These are phyloP conservation scores for Flaveria floridana DNA, from an alignment of 140 eudicot species.

Conservation along the genomic window DNA sequence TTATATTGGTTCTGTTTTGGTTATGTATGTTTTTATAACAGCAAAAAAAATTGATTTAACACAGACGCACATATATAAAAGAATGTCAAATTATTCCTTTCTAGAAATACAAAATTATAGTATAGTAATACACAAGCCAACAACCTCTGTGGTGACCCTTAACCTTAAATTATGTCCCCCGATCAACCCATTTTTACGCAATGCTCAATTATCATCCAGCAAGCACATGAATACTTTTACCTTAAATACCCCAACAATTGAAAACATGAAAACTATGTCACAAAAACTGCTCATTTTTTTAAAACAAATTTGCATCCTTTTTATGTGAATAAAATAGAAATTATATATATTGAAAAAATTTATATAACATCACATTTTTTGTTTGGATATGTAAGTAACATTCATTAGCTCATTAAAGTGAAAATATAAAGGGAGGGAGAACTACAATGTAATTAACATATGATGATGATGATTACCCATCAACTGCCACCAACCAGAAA, in stretches of 20 bases:
- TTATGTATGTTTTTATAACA: too few relatives aligned
- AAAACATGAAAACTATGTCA: not conserved
- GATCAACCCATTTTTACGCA: conserved; percentile 30
- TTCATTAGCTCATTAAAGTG: not conserved
- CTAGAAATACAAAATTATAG: conserved; percentile 7
- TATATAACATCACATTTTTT: not conserved
- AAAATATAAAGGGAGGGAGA: conserved; percentile 20
- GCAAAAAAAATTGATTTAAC: too few relatives aligned
- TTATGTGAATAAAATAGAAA: not conserved
- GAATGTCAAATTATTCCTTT: not conserved
- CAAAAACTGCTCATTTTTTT: not conserved
- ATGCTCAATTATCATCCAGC: conserved; percentile 27
- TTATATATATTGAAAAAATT: not conserved
- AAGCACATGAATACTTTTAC: not conserved
- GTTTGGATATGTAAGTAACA: not conserved
- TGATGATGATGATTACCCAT: conserved; percentile 23
- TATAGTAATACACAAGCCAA: conserved; percentile 16
- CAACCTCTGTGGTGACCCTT: conserved; percentile 38
- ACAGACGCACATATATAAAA: not conserved
- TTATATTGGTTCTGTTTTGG: too few relatives aligned
- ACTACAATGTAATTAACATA: conserved; percentile 18
- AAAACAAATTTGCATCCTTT: conserved; percentile 1
- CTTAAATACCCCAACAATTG: conserved; percentile 23
- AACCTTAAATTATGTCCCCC: conserved; percentile 28
- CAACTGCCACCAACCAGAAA: conserved; percentile 36